Evolutionary conservation across 2,329 filamentous ascomycete species (phyloP), one percentile per base, ranked within the genome.

Genomic region (Aspergillus sp.): DNA sequence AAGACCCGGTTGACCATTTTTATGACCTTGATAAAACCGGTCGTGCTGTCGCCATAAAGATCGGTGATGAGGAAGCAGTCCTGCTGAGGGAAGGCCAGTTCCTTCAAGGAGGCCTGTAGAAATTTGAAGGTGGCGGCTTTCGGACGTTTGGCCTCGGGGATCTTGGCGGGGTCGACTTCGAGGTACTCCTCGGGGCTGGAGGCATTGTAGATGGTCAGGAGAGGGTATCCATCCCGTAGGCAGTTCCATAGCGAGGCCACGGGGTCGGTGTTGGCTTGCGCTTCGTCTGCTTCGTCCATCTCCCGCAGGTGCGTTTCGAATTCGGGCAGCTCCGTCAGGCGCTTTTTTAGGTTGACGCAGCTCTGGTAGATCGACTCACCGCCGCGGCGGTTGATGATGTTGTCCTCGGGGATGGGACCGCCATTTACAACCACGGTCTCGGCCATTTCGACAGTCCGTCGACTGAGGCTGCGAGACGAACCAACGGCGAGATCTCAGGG

Each of bases 281-380:
- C 85, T 54, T 84, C 83, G 56, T 88, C 86, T 68, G 89, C 84
- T 61, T 89, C 85, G 65, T 88, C 84, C 68, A 95, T 88, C 69
- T 92, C 85, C 55, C 85, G 81, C 68, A 96, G 79, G 73, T 90
- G 89, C 18, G 82, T 81, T 63, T 92, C 87, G 73, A 98, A 97
- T 59, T 86, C 90, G 4, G 92, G 92, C 9, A 98, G 92, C 65
- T 90, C 89, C 57, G 87, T 84, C 62, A 99, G 81, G 63, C 95
- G 87, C 78, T 89, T 87, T 73, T 91, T 91, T 62, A 98, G 82
- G 56, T 89, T 87, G 66, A 96, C 85, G 75, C 95, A 98, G 75
- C 96, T 96, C 77, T 98, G 94, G 77, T 96, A 99, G 24, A 99
- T 86, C 11, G 93, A 97, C 65, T 95, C 93, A 75, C 96, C 93